A percentile compares a stretch with the other conserved stretches of the same genome.
These are phyloP conservation scores for Lachancea lanzarotensis DNA, from an alignment of 805 yeast genomes.

Conservation along the genomic window DNA sequence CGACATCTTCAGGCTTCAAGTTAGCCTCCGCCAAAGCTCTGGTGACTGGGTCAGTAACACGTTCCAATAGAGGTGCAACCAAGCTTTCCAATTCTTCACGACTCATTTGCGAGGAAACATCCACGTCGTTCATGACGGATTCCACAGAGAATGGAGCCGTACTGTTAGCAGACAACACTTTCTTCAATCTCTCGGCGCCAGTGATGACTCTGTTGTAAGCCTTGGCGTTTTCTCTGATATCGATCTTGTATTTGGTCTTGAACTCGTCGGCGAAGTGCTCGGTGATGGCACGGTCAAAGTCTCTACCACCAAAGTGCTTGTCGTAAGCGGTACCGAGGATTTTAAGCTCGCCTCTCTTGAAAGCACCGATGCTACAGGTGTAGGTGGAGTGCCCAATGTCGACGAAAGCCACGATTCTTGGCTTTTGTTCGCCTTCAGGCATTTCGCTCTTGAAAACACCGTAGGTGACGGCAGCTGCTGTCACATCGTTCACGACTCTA, in stretches of 20 bases:
- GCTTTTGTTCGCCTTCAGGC: constrained; percentile 75
- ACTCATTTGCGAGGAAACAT: constrained; percentile 79
- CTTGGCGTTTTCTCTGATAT: constrained; percentile 84
- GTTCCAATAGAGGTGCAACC: constrained; percentile 72
- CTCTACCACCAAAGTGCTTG: constrained; percentile 98
- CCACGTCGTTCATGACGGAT: constrained; percentile 95
- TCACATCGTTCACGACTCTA: constrained; percentile 92
- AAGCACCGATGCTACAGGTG: constrained; percentile 82
- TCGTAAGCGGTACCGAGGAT: constrained; percentile 87
- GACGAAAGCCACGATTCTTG: constrained; percentile 83
- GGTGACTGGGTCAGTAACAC: constrained; percentile 73
- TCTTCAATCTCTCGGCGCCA: constrained; percentile 90
- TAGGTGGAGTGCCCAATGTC: constrained; percentile 97
- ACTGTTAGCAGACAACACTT: constrained; percentile 92
- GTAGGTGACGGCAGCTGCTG: constrained; percentile 98
- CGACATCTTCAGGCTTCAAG: constrained; percentile 64
- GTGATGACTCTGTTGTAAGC: constrained; percentile 89
- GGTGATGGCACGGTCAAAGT: constrained; percentile 89
- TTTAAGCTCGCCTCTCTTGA: constrained; percentile 95
- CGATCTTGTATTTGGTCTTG: constrained; percentile 86
- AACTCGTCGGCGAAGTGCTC: constrained; percentile 92
- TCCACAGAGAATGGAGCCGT: constrained; percentile 92
- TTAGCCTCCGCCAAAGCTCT: constrained; percentile 77
- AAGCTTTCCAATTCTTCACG: constrained; percentile 92
- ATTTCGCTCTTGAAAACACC: constrained; percentile 97